Conservation (phyloP, 306 rosid genomes). For the Morella rubra region DNA sequence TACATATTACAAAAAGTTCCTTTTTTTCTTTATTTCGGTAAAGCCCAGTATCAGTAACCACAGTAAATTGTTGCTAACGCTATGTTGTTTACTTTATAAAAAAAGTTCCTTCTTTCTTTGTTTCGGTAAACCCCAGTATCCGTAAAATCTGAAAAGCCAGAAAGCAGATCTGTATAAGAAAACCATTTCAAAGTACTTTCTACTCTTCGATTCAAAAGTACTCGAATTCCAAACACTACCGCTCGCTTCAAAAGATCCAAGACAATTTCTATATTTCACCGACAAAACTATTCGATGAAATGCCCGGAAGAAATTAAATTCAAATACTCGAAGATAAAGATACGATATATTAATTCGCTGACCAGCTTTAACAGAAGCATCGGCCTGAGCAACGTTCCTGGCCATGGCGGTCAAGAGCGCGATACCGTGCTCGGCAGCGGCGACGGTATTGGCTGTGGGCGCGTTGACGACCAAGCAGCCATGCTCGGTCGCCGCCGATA, state of each 20-base stretch:
- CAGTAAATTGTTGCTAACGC: too few relatives aligned
- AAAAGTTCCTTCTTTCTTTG: too few relatives aligned
- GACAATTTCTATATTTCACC: background rate
- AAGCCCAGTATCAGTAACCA: too few relatives aligned
- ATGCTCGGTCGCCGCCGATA: slow-evolving; percentile 96
- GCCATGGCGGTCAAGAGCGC: slow-evolving; percentile 96
- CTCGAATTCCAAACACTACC: background rate
- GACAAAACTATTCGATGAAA: slow-evolving; percentile 23
- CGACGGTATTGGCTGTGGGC: slow-evolving; percentile 94
- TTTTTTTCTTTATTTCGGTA: too few relatives aligned
- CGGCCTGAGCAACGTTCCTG: slow-evolving; percentile 94
- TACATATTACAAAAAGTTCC: too few relatives aligned
- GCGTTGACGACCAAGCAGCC: slow-evolving; percentile 97
- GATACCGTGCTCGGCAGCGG: slow-evolving; percentile 96
- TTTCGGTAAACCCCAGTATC: background rate
- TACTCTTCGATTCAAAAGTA: background rate
- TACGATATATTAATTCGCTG: slow-evolving; percentile 6
- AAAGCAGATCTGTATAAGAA: background rate
- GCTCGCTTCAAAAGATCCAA: background rate
- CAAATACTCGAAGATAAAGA: background rate
- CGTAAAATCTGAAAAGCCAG: background rate
- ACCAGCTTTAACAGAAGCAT: slow-evolving; percentile 94
- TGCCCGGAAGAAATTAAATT: slow-evolving; percentile 6
- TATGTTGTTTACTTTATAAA: too few relatives aligned
- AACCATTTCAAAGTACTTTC: background rate